Base-by-base conservation (phyloP, 2,329 filamentous ascomycete genomes). In the Aspergillus novofumigatus region DNA sequence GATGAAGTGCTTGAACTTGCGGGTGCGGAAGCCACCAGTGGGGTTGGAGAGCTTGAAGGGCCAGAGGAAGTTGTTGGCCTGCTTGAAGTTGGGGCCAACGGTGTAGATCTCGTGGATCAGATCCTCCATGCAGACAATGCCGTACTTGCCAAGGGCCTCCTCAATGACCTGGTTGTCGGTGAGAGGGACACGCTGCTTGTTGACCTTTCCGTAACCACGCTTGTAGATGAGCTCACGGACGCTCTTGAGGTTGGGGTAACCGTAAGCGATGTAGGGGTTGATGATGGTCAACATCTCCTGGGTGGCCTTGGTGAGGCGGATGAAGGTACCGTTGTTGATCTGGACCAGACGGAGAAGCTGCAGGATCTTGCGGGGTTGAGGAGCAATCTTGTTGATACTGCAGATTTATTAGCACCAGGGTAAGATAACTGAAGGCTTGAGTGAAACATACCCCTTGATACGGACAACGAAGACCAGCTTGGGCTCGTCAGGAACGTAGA, bases 361-460 rank as follows among this genome's bases (percentile, higher is more conserved):
- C 72, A 99, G 88, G 76, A 96, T 97, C 89, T 99, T 99, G 86
- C 94, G 92, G 81, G 95, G 95, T 90, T 99, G 97, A 72, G 94
- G 94, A 78, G 95, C 88, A 74, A 99, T 97, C 90, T 99, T 99
- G 91, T 97, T 97, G 92, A 99, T 97, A 96, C 93, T 88, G 63
- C 49, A 11, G n/a, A 28, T 3, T 25, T 54, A 63, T 63, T 51
- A 66, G 57, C 35, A 32, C 42, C 35, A 21, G 8, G 21, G 4
- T 2, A 17, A 17, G 14, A 1, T 23, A 8, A 23, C 5, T n/a
- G 21, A 14, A 7, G 29, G 2, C 1, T 35, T 17, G 41, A 25
- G n/a, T 32, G 20, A 14, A 45, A 74, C 84, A 69, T 80, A 89
- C 87, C 88, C 94, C 91, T 99, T 99, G 86, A 99, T 99, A 80